Evolutionary conservation across 768 basidiomycete genomes (phyloP), one percentile per base, ranked within the genome.

Genomic region (Mycena maculata): DNA sequence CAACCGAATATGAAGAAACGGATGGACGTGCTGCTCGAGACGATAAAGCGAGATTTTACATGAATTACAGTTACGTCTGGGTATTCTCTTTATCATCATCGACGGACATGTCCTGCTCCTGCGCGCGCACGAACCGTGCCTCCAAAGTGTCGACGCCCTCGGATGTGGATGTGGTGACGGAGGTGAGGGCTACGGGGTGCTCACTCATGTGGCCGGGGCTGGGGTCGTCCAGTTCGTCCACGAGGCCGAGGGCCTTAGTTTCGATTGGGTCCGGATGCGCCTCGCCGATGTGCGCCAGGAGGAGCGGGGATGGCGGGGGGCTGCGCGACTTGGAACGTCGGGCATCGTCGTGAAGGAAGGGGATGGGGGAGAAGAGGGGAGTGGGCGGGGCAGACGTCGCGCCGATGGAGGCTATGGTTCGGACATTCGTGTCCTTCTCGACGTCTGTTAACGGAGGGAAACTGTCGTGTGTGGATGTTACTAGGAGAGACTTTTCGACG

Each of bases 171-270:
- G 85, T 85, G 12, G 91, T 92, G n/a, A 88, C 87, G 11, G 90
- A 81, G 18, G 86, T 87, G 52, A 94, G 78, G 1, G 93, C 83
- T 4, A 87, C 91, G 4, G 93, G 93, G 74, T 88, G 88, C 50
- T 94, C 90, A 71, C 93, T 92, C 84, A 95, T 82, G 76, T 95
- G 93, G 23, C 92, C 93, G 16, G 93, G 93, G 56, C 87, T 82
- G 4, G 93, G 93, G 77, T 94, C 92, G 71, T 95, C 94, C 70
- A 95, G 79, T 77, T 95, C 93, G 70, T 95, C 93, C 30, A 95
- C 94, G 20, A 95, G 82, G 0, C 94, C 93, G 8, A 95, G 79
- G 6, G 82, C 88, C 73, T 86, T 87, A 12, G 82, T 79, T 41
- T 82, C 83, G 38, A 80, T 59, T 39, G 80, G 69, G 60, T 82